Conservation (phyloP, 2,329 filamentous ascomycete species). For the Xylariales sp. region DNA sequence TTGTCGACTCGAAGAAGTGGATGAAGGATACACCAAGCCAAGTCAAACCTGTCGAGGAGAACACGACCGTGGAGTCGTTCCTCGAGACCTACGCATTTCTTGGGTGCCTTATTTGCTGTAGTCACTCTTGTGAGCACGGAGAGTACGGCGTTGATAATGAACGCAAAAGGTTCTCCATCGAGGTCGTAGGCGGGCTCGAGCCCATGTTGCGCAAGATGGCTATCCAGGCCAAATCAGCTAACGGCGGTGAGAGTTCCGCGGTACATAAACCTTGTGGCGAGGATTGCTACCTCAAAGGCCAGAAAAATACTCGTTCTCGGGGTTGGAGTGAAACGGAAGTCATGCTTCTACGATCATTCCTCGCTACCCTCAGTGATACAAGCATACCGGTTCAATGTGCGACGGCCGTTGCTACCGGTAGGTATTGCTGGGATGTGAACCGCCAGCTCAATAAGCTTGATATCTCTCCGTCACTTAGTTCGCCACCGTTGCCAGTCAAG, state of each 20-base stretch:
- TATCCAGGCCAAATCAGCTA: constrained; percentile 12
- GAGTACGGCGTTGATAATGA: constrained; percentile 53
- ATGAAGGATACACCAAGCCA: constrained; percentile 40
- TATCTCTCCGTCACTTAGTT: constrained; percentile 25
- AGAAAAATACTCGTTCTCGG: constrained; percentile 26
- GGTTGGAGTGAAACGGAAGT: constrained; percentile 47
- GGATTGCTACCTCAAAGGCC: constrained; percentile 38
- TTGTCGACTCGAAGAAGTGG: constrained; percentile 49
- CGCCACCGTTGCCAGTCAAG: constrained; percentile 24
- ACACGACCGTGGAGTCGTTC: constrained; percentile 38
- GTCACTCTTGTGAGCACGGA: constrained; percentile 57
- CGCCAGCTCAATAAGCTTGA: constrained; percentile 37
- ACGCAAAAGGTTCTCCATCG: constrained; percentile 49
- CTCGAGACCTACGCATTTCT: constrained; percentile 52
- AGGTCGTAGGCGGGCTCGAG: constrained; percentile 32
- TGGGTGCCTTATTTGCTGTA: constrained; percentile 55
- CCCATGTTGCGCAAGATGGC: constrained; percentile 28
- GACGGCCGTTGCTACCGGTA: constrained; percentile 44
- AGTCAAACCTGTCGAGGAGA: constrained; percentile 29
- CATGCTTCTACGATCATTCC: constrained; percentile 42
- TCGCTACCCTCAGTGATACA: constrained; percentile 38
- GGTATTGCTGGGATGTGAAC: constrained; percentile 49
- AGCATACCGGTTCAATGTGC: constrained; percentile 43
- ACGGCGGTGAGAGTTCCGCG: constrained; percentile 27
- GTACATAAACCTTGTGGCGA: constrained; percentile 27